phyloP scores from a whole-genome alignment of 2,329 filamentous ascomycete species.

The Aspergillus caelatus region DNA sequence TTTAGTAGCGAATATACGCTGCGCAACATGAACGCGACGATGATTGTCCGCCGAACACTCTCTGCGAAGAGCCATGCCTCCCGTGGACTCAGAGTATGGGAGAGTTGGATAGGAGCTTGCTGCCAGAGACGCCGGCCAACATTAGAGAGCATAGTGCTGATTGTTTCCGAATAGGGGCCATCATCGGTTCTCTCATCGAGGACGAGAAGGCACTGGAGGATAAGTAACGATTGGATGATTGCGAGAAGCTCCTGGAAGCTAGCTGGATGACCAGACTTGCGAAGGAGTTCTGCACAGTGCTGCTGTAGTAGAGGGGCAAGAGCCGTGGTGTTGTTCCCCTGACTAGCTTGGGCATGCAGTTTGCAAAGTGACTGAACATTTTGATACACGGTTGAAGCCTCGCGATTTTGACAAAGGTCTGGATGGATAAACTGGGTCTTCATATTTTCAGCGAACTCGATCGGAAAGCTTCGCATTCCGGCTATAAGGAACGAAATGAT shows the following conservation, averaged over 20 bases:
- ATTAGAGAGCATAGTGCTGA: slow-evolving; percentile 20
- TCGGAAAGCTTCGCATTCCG: slow-evolving; percentile 22
- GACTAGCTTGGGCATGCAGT: slow-evolving; percentile 9
- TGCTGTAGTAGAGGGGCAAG: slow-evolving; percentile 16
- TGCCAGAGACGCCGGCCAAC: slow-evolving; percentile 27
- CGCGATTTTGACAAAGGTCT: slow-evolving; percentile 17
- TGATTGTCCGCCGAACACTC: slow-evolving; percentile 35
- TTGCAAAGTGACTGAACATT: slow-evolving; percentile 26
- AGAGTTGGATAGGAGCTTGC: slow-evolving; percentile 29
- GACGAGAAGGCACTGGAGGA: slow-evolving; percentile 30
- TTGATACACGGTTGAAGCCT: slow-evolving; percentile 15
- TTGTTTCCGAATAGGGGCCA: slow-evolving; percentile 18
- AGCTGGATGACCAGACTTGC: slow-evolving; percentile 13
- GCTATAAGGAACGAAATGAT: slow-evolving; percentile 25
- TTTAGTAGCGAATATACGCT: slow-evolving; percentile 34
- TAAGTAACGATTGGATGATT: slow-evolving; percentile 27
- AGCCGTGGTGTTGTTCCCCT: background rate
- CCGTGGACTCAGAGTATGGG: slow-evolving; percentile 25
- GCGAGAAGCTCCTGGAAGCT: slow-evolving; percentile 29
- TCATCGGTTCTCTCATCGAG: slow-evolving; percentile 11
- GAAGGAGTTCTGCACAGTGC: slow-evolving; percentile 16
- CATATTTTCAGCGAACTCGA: slow-evolving; percentile 18
- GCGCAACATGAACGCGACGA: slow-evolving; percentile 33
- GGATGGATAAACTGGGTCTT: slow-evolving; percentile 32
- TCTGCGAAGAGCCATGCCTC: slow-evolving; percentile 37